Percentiles rank a stretch among this genome's conserved stretches.
phyloP scores from a whole-genome alignment of 352 stramenopile genomes.

The Phytophthora idaei region DNA sequence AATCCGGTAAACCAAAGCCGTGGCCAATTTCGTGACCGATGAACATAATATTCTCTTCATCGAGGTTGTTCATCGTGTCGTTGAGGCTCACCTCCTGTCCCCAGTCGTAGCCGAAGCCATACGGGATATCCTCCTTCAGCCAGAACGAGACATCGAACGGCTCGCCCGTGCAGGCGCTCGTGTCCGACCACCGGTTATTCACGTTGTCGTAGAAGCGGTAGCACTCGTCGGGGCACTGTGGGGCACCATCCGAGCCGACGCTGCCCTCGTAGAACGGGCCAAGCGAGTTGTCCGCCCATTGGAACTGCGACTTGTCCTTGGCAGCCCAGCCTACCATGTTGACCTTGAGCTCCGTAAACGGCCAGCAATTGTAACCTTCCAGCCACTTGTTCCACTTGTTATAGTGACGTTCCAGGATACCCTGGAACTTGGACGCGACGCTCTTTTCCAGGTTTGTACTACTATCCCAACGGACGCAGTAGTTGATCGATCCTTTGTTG shows the following conservation, averaged over 20 bases:
- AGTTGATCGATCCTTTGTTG: conserved; percentile 34
- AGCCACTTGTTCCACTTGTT: conserved; percentile 35
- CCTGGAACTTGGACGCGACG: conserved; percentile 17
- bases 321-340: conserved; percentile 32
- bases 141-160: conserved; percentile 33
- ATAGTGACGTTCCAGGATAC: conserved; percentile 21
- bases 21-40: conserved; percentile 31
- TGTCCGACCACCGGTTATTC: conserved; percentile 29
- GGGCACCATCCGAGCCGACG: conserved; percentile 2
- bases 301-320: conserved; percentile 22
- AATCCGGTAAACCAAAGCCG: conserved; percentile 27
- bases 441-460: conserved; percentile 4
- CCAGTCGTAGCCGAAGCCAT: conserved; percentile 32
- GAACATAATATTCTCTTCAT: conserved; percentile 28
- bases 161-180: conserved; percentile 21
- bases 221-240: conserved; percentile 26
- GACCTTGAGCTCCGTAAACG: conserved; percentile 23
- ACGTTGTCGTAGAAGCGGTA: conserved; percentile 25
- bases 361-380: conserved; percentile 33
- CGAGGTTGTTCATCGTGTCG: conserved; percentile 16
- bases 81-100: conserved; percentile 31
- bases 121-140: conserved; percentile 29
- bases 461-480: conserved; percentile 30
- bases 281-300: conserved; percentile 20
- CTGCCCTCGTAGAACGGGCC: conserved; percentile 19